Evolutionary conservation across 2,329 filamentous ascomycete genomes (phyloP).

Genomic region (Microsporum canis): DNA sequence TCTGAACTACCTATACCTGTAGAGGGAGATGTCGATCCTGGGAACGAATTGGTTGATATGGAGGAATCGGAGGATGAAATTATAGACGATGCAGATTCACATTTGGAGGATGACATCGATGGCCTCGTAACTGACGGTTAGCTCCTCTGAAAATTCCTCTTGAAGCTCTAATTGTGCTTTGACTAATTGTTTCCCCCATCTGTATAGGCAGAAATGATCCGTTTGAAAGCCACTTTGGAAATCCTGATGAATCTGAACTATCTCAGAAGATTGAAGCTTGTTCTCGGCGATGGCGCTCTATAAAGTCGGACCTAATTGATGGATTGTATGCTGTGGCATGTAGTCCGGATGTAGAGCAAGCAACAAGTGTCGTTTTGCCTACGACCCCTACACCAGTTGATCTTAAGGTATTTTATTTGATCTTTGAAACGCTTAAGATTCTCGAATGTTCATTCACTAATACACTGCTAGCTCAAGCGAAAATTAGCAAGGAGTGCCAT

Average conservation of each 20-base stretch:
- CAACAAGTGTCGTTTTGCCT: background rate
- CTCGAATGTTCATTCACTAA: background rate
- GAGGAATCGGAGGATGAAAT: constrained; percentile 31
- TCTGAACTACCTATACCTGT: constrained; percentile 25
- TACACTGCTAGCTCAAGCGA: constrained; percentile 50
- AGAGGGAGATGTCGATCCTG: constrained; percentile 21
- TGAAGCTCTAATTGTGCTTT: background rate
- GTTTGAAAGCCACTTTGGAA: constrained; percentile 70
- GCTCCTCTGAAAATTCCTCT: background rate
- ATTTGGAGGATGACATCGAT: constrained; percentile 26
- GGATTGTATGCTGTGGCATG: constrained; percentile 23
- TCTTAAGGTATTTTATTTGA: constrained; percentile 25
- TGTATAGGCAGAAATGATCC: constrained; percentile 43
- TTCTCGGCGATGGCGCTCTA: constrained; percentile 39
- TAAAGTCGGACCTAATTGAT: constrained; percentile 28
- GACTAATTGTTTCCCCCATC: background rate
- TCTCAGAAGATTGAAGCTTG: constrained; percentile 39
- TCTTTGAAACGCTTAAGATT: constrained; percentile 14
- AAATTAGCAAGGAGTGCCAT: constrained; percentile 49
- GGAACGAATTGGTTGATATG: constrained; percentile 33
- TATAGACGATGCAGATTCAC: constrained; percentile 22
- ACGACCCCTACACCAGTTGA: constrained; percentile 23
- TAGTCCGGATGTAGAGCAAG: constrained; percentile 21
- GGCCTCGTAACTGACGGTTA: constrained; percentile 1
- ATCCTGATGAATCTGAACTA: constrained; percentile 52